Conservation (phyloP, 2,329 filamentous ascomycete species). For the Neopestalotiopsis sp. region DNA sequence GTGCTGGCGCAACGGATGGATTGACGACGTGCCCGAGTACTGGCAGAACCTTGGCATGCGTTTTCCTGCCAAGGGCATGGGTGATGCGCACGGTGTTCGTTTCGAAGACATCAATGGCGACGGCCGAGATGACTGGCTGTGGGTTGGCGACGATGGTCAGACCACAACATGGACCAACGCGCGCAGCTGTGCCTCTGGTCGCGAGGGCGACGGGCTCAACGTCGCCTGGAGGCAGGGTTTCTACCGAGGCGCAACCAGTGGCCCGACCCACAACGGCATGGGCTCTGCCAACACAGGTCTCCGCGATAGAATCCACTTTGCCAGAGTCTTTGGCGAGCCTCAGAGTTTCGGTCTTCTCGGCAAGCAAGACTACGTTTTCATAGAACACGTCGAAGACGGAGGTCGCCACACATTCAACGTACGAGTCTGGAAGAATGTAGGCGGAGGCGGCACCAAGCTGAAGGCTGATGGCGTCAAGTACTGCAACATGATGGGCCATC, state of each 20-base stretch:
- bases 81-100: slow-evolving; percentile 25
- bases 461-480: slow-evolving; percentile 35
- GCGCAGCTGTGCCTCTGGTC: slow-evolving; percentile 24
- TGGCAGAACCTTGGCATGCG: slow-evolving; percentile 38
- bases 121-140: slow-evolving; percentile 31
- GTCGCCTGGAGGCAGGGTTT: slow-evolving; percentile 27
- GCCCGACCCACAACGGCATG: slow-evolving; percentile 23
- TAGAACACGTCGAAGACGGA: slow-evolving; percentile 20
- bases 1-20: slow-evolving; percentile 38
- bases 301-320: slow-evolving; percentile 28
- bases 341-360: slow-evolving; percentile 9
- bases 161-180: slow-evolving; percentile 30
- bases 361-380: slow-evolving; percentile 26
- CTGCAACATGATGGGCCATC: slow-evolving; percentile 34
- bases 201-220: slow-evolving; percentile 27
- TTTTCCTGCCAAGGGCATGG: slow-evolving; percentile 28
- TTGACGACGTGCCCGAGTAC: slow-evolving; percentile 32
- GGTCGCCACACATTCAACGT: slow-evolving; percentile 22
- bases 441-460: slow-evolving; percentile 24
- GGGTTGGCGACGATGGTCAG: slow-evolving; percentile 24
- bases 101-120: slow-evolving; percentile 31
- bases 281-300: slow-evolving; percentile 9
- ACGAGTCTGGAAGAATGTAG: slow-evolving; percentile 28
- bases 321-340: slow-evolving; percentile 27
- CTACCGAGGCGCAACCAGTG: slow-evolving; percentile 16